Conservation (phyloP, 2,329 filamentous ascomycete genomes). For the Botryotinia convoluta region DNA sequence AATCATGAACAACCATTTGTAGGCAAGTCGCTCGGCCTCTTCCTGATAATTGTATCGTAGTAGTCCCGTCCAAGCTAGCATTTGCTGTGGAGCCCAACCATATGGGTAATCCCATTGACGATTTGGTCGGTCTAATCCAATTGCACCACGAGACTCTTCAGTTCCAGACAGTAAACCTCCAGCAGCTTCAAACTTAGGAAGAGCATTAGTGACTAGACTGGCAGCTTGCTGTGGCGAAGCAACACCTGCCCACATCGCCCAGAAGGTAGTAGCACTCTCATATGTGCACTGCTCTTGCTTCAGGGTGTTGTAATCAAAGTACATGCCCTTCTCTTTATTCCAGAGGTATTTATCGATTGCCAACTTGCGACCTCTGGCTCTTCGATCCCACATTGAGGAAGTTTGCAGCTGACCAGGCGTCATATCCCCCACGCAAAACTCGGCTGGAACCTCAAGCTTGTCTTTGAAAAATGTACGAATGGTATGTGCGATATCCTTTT, state of each 20-base stretch:
- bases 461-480: constrained; percentile 85
- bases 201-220: constrained; percentile 72
- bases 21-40: constrained; percentile 84
- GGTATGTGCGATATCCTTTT: constrained; percentile 83
- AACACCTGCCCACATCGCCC: constrained; percentile 94
- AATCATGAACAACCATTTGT: constrained; percentile 98
- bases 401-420: constrained; percentile 70
- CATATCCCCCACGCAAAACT: constrained; percentile 71
- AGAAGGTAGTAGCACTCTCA: constrained; percentile 91
- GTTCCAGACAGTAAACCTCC: constrained; percentile 89
- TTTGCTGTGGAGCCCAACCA: constrained; percentile 98
- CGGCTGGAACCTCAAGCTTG: constrained; percentile 73
- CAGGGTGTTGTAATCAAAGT: constrained; percentile 92
- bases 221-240: constrained; percentile 84
- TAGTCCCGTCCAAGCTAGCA: constrained; percentile 92
- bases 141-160: constrained; percentile 76
- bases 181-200: constrained; percentile 84
- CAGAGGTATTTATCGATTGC: constrained; percentile 92
- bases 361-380: constrained; percentile 77
- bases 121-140: constrained; percentile 82
- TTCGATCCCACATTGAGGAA: constrained; percentile 86
- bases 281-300: constrained; percentile 79
- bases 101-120: constrained; percentile 98
- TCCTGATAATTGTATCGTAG: constrained; percentile 88
- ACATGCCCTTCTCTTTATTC: constrained; percentile 91